phyloP scores from a whole-genome alignment of 495 filamentous ascomycete genomes.

The Hypoxylon cercidicola region DNA sequence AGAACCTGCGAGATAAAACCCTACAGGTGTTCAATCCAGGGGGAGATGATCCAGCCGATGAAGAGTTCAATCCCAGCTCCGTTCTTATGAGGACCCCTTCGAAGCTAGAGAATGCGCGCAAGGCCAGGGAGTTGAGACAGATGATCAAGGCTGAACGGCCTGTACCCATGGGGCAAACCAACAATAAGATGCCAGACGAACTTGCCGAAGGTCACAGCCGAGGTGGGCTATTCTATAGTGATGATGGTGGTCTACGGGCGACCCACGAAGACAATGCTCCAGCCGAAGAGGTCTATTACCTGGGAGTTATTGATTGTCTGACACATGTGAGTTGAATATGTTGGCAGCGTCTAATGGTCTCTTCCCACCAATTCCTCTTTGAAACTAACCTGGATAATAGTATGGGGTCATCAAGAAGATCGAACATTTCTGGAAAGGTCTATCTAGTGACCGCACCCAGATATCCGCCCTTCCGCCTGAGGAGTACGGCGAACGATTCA shows the following conservation, averaged over 20 bases:
- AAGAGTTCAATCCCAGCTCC: constrained; percentile 59
- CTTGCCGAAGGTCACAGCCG: constrained; percentile 68
- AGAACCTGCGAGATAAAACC: constrained; percentile 94
- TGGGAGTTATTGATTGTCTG: constrained; percentile 97
- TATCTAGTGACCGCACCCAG: constrained; percentile 79
- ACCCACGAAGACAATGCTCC: constrained; percentile 89
- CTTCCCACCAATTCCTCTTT: too few species aligned
- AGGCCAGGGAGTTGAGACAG: constrained; percentile 90
- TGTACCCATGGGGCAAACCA: constrained; percentile 86
- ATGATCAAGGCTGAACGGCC: constrained; percentile 93
- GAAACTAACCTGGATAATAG: constrained; percentile 58
- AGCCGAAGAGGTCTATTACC: constrained; percentile 94
- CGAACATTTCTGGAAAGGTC: constrained; percentile 93
- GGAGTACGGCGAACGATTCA: constrained; percentile 91
- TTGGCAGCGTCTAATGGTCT: constrained; percentile 1
- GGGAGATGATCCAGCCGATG: constrained; percentile 68
- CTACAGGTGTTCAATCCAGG: constrained; percentile 95
- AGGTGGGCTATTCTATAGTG: constrained; percentile 78
- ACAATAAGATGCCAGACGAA: constrained; percentile 88
- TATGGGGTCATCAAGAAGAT: constrained; percentile 89
- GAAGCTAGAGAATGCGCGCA: constrained; percentile 90
- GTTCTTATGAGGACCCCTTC: constrained; percentile 91
- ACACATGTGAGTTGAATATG: constrained; percentile 77
- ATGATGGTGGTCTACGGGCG: constrained; percentile 90
- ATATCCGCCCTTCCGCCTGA: constrained; percentile 95